phyloP scores from a whole-genome alignment of 768 basidiomycete species.

The Pisolithus tinctorius region DNA sequence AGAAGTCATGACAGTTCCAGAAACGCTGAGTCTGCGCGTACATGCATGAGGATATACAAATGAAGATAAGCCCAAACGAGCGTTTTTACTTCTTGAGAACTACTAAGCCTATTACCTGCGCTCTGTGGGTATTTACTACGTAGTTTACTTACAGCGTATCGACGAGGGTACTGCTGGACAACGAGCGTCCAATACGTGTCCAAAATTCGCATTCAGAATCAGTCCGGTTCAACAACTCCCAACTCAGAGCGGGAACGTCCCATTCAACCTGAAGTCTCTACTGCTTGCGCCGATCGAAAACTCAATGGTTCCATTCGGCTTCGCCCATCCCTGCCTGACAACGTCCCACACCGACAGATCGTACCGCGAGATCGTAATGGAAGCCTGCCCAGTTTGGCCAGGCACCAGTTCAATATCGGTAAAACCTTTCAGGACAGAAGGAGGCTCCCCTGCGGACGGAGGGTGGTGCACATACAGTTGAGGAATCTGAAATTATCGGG shows the following conservation, averaged over 20 bases:
- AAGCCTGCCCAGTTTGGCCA: constrained; percentile 40
- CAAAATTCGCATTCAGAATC: not conserved
- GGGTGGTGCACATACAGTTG: constrained; percentile 75
- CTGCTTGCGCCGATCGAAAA: constrained; percentile 68
- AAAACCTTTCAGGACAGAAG: constrained; percentile 67
- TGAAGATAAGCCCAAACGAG: too few relatives aligned
- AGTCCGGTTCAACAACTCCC: not conserved
- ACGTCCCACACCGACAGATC: constrained; percentile 76
- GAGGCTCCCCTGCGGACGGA: constrained; percentile 56
- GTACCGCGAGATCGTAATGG: constrained; percentile 58
- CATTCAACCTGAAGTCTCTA: constrained; percentile 49
- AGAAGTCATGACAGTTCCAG: constrained; percentile 9
- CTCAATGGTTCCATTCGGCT: constrained; percentile 54
- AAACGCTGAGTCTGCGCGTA: too few relatives aligned
- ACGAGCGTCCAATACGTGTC: not conserved
- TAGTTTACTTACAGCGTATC: too few relatives aligned
- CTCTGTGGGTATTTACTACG: too few relatives aligned
- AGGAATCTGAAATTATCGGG: constrained; percentile 40
- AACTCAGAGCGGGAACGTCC: constrained; percentile 17
- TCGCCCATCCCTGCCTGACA: constrained; percentile 65
- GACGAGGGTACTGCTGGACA: not conserved
- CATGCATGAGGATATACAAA: too few relatives aligned
- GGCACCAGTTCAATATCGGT: constrained; percentile 46
- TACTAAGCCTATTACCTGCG: too few relatives aligned
- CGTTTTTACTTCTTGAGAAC: too few relatives aligned